Base-by-base conservation (phyloP, 306 rosid genomes). In the Glycine tomentella region DNA sequence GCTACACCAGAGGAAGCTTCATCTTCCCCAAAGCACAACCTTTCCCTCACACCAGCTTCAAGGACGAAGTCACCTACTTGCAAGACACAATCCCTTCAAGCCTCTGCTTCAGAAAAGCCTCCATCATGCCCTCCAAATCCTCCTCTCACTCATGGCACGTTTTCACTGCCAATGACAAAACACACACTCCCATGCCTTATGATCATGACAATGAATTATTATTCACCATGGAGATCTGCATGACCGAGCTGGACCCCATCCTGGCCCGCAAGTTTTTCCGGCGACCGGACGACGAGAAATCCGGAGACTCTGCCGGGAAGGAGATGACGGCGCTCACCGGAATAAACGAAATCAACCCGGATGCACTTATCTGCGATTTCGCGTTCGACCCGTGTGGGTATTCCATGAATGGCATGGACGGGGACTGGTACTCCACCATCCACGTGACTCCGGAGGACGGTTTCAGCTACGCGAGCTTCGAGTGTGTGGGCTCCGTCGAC, bases 381-480 rank as follows among this genome's bases (percentile, higher is more conserved):
- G 96, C 91, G 1, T 95, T 95, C 69, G 95, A 93, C 53, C 99
- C 99, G 0, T 95, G 99, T 50, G 99, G 99, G 0, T 95, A 95
- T 77, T 95, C 98, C 11, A 95, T 95, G 99, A 95, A 95, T 63
- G 92, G 98, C 3, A 77, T 93, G 69, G 96, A 91, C 16, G 91
- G 90, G 2, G 93, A 91, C 63, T 87, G 93, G 84, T 94, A 95
- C 76, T 95, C 99, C 34, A 95, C 99, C 36, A 91, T 93, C 78
- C 99, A 95, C 58, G 97, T 95, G 0, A 95, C 99, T 2, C 99
- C 98, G 1, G 99, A 95, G 69, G 99, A 95, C n/a, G 99, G 99
- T 64, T 95, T 73, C 81, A 95, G 99, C 72, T 95, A 93, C 72
- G 98, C 98, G 1, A 95, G 99, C 88, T 95, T 88, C 53, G 99